Evolutionary conservation across 1,284 basidiomycete species (phyloP), one percentile per base, ranked within the genome.

Genomic region (Megacollybia platyphylla): DNA sequence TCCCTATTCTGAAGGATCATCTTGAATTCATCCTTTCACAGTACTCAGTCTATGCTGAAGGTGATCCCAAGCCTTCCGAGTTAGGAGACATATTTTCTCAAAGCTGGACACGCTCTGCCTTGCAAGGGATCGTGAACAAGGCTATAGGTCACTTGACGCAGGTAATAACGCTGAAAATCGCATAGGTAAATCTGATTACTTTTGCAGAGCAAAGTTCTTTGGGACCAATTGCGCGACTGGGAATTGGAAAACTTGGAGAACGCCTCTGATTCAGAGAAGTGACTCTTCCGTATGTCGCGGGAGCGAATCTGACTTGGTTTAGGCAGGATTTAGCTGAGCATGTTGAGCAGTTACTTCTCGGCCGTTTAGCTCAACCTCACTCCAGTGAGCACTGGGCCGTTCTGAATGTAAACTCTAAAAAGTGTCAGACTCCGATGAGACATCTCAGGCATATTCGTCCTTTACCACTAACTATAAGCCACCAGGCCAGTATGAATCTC

Each of bases 401-500:
- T 31, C 28, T 26, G 13, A 28, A 15, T 13, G 47, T 20, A 47
- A 35, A 48, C 27, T 44, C 20, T 35, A 18, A 40, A n/a, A 5
- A 11, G 9, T 10, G 11, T 17, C 48, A 83, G 79, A 71, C 49
- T 70, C 81, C 42, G 84, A 88, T 31, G 74, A 83, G 13, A 92
- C 89, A 0, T 81, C 83, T 44, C 78, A 87, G 52, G 67, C 74
- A 2, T 96, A 92, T 57, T 94, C 91, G 1, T 75, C 80, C 0
- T 94, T 93, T 60, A 86, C 88, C 13, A 88, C 88, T 0, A 71
- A 73, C 34, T 71, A 84, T 59, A 76, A 78, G 46, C 70, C 79
- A n/a, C 67, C 81, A 0, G 62, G 72, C 11, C 71, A 81, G 43
- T 97, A 97, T 54, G 89, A 93, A 56, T 54, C 62, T 0, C 61